Evolutionary conservation across 305 asterid species (phyloP).

Genomic region (Withania somnifera): DNA sequence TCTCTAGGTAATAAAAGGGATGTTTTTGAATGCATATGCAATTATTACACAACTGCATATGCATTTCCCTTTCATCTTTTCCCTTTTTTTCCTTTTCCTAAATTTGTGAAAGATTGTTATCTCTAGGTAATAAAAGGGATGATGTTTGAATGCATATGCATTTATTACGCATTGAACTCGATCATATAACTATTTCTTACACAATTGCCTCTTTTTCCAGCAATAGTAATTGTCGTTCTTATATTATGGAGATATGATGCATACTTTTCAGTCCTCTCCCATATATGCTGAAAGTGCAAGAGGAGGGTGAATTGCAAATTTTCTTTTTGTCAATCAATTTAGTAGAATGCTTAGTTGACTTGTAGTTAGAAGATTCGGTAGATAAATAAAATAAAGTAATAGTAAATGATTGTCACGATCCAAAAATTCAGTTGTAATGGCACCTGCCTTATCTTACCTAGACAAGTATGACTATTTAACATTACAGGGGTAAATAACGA

Average conservation of each 20-base stretch:
- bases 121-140: background rate
- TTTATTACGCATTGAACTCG: background rate
- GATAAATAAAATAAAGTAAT: too few relatives aligned
- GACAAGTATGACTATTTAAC: too few relatives aligned
- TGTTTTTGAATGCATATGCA: background rate
- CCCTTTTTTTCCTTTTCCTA: background rate
- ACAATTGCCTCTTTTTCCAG: background rate
- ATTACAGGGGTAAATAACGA: too few relatives aligned
- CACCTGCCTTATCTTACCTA: too few relatives aligned
- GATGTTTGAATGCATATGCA: background rate
- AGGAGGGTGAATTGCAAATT: too few relatives aligned
- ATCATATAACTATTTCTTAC: background rate
- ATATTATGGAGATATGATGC: background rate
- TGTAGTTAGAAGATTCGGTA: too few relatives aligned
- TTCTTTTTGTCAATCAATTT: too few relatives aligned
- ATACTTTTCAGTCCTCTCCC: background rate
- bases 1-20: background rate
- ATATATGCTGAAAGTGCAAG: too few relatives aligned
- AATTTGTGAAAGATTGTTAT: background rate
- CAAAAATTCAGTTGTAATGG: too few relatives aligned
- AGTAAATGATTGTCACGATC: too few relatives aligned
- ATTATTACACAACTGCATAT: background rate
- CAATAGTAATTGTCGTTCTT: background rate
- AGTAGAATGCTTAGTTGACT: too few relatives aligned
- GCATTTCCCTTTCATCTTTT: too few relatives aligned